Conservation (phyloP, 352 stramenopile species). For the Phytophthora kernoviae region DNA sequence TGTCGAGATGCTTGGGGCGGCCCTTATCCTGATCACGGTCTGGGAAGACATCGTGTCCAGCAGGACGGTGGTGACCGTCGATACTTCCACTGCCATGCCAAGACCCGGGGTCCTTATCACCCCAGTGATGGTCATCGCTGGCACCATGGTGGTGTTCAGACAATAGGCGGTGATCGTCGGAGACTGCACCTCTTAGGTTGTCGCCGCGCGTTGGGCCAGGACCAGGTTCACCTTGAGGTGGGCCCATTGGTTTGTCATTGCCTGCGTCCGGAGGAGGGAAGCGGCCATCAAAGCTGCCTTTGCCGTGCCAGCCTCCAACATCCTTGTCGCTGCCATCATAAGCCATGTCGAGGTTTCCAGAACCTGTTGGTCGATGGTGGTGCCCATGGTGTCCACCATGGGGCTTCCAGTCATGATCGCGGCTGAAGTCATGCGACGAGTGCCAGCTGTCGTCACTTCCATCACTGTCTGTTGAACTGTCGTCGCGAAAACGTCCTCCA, state of each 20-base stretch:
- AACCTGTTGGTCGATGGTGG: conserved; percentile 2
- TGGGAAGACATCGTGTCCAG: too few species aligned
- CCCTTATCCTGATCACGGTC: too few species aligned
- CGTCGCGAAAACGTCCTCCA: conserved; percentile 7
- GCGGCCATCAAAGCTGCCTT: conserved; percentile 8
- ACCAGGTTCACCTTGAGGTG: neutral
- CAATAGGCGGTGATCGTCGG: too few species aligned
- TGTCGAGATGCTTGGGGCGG: too few species aligned
- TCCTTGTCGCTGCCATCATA: conserved; percentile 3
- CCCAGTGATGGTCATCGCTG: too few species aligned
- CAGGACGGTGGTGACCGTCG: too few species aligned
- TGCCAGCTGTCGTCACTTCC: neutral
- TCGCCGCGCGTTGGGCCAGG: neutral
- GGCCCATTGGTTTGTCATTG: neutral
- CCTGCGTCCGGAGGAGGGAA: neutral
- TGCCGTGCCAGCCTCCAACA: neutral
- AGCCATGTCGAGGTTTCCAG: too few species aligned
- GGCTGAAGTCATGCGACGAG: neutral
- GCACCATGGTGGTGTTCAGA: too few species aligned
- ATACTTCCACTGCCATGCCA: too few species aligned
- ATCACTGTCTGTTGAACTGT: conserved; percentile 2
- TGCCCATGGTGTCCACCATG: neutral
- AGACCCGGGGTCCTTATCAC: too few species aligned
- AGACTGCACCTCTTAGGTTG: neutral
- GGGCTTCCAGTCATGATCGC: neutral